Conservation (phyloP, 345 rosid genomes). For the Clausena lansium region DNA sequence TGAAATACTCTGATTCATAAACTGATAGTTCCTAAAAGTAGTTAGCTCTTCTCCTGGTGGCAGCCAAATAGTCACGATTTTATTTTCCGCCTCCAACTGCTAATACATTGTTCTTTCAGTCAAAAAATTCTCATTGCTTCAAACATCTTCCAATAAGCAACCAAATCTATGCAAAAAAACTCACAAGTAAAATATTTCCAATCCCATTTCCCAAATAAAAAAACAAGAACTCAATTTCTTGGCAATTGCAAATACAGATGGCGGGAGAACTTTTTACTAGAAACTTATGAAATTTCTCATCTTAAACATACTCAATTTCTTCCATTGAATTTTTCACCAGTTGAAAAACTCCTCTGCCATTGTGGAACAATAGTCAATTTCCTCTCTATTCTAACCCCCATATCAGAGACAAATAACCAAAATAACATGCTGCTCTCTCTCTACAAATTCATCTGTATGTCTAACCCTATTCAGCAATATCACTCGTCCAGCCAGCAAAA, state of each 20-base stretch:
- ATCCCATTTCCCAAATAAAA: neutral
- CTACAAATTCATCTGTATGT: neutral
- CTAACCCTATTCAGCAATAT: neutral
- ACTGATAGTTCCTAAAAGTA: no score
- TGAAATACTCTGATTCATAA: neutral
- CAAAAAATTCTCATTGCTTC: neutral
- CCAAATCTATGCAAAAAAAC: neutral
- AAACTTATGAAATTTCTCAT: neutral
- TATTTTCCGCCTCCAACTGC: neutral
- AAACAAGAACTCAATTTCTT: neutral
- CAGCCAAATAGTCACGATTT: neutral
- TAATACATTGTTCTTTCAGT: neutral
- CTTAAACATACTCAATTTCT: neutral
- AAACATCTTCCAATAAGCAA: neutral
- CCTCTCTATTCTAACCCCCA: neutral
- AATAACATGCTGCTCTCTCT: neutral
- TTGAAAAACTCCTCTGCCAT: neutral
- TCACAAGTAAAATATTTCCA: neutral
- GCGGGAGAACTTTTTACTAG: neutral
- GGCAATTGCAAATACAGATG: neutral
- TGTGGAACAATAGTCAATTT: neutral
- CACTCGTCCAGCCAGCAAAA: neutral
- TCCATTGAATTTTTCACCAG: neutral
- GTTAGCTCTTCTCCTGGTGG: no score
- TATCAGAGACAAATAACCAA: neutral